These are phyloP conservation scores for Populus tremula DNA, from an alignment of 345 rosid genomes.

Conservation along the genomic window DNA sequence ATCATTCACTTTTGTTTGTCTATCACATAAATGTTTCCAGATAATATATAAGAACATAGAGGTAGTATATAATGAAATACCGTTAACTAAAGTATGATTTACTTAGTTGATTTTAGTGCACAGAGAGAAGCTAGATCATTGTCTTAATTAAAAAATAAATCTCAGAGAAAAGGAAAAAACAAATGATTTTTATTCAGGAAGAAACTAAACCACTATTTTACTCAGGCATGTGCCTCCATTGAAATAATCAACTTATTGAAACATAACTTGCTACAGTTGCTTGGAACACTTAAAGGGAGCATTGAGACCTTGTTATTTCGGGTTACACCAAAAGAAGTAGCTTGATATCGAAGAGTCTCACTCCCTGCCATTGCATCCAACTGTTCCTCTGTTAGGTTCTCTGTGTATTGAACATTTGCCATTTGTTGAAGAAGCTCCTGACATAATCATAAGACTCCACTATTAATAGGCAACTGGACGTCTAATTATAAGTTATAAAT, in stretches of 20 bases:
- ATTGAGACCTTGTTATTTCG: constrained; percentile 83
- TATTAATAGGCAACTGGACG: constrained; percentile 13
- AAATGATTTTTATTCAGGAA: neutral
- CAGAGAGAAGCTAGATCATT: too few relatives aligned
- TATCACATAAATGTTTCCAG: neutral
- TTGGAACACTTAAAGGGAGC: neutral
- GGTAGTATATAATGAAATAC: too few relatives aligned
- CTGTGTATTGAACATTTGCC: constrained; percentile 98
- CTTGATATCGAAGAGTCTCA: constrained; percentile 93
- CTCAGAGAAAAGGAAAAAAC: neutral
- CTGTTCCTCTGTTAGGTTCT: constrained; percentile 97
- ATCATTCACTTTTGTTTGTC: neutral
- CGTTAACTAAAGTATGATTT: too few relatives aligned
- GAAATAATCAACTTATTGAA: neutral
- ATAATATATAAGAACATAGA: neutral
- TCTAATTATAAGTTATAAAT: constrained; percentile 15
- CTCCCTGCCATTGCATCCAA: constrained; percentile 99
- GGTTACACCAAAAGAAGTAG: constrained; percentile 86
- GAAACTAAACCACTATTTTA: neutral
- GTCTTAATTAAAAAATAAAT: neutral
- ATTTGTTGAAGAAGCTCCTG: constrained; percentile 98
- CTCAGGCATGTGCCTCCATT: neutral
- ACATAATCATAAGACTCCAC: constrained; percentile 26
- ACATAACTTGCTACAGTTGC: neutral
- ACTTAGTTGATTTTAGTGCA: too few relatives aligned